Evolutionary conservation across 2,329 filamentous ascomycete species (phyloP).

Genomic region (Ceratocystis ficicola): DNA sequence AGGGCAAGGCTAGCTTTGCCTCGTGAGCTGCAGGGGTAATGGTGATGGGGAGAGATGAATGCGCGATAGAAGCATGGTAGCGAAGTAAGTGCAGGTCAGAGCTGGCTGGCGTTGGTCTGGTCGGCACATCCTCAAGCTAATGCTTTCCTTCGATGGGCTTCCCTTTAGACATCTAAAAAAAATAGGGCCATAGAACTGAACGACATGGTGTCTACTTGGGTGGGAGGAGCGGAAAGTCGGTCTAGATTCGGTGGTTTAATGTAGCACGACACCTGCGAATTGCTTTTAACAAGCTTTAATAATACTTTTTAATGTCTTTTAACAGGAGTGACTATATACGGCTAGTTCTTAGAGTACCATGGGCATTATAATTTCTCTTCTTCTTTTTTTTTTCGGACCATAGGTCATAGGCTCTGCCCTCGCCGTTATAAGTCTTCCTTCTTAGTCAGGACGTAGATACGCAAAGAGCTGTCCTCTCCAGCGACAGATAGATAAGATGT

Average conservation of each 20-base stretch:
- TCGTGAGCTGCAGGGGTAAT: background rate
- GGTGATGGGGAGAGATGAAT: background rate
- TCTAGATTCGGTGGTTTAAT: background rate
- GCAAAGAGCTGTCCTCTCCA: constrained; percentile 49
- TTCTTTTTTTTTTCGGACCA: background rate
- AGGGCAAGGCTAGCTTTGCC: background rate
- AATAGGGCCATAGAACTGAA: background rate
- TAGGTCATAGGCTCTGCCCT: background rate
- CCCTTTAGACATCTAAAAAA: background rate
- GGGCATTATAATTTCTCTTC: background rate
- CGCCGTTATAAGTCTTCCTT: background rate
- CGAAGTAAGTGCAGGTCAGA: background rate
- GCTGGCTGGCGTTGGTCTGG: background rate
- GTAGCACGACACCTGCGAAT: constrained; percentile 7
- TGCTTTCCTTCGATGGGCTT: background rate
- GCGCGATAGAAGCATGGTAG: background rate
- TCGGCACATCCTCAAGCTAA: background rate
- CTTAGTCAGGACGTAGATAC: constrained; percentile 41
- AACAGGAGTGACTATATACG: background rate
- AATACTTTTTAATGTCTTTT: constrained; percentile 12
- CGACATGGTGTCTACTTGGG: background rate
- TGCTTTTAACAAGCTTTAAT: constrained; percentile 11
- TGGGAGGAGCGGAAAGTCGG: background rate
- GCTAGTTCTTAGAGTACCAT: no score
- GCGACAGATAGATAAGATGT: constrained; percentile 39